These are phyloP conservation scores for Fusarium sp. DNA, from an alignment of 2,329 filamentous ascomycete species.

Conservation along the genomic window DNA sequence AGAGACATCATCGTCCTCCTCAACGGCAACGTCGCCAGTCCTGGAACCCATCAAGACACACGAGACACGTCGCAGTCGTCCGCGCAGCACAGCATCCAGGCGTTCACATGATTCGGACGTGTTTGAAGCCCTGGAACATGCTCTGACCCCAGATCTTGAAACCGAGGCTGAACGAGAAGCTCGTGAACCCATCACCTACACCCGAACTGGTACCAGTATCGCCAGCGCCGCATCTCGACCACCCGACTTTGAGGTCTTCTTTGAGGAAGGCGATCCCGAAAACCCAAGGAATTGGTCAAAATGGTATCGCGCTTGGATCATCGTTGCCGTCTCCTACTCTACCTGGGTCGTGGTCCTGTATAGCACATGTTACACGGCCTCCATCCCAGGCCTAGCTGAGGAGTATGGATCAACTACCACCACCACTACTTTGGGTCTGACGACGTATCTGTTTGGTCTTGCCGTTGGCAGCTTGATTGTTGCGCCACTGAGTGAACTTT, in stretches of 20 bases:
- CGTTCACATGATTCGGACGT: conserved; percentile 41
- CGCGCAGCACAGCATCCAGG: conserved; percentile 15
- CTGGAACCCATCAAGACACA: conserved; percentile 41
- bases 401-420: conserved; percentile 72
- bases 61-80: conserved; percentile 34
- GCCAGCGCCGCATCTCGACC: conserved; percentile 56
- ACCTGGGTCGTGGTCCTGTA: conserved; percentile 72
- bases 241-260: conserved; percentile 78
- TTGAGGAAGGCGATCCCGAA: conserved; percentile 69
- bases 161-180: conserved; percentile 53
- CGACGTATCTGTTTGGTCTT: conserved; percentile 80
- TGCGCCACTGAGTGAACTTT: conserved; percentile 79
- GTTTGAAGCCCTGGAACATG: conserved; percentile 51
- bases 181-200: conserved; percentile 58
- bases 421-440: conserved; percentile 79
- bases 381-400: conserved; percentile 73
- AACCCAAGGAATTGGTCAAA: conserved; percentile 78
- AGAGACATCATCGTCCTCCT: conserved; percentile 28
- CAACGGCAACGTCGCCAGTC: conserved; percentile 30
- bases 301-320: conserved; percentile 55
- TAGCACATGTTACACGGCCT: conserved; percentile 82
- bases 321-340: conserved; percentile 58
- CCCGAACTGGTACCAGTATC: conserved; percentile 55
- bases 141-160: conserved; percentile 50
- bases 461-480: conserved; percentile 77